A percentile compares a stretch with the other conserved stretches of the same genome.
Conservation (phyloP, 768 basidiomycete species). For the Coprinellus micaceus region DNA sequence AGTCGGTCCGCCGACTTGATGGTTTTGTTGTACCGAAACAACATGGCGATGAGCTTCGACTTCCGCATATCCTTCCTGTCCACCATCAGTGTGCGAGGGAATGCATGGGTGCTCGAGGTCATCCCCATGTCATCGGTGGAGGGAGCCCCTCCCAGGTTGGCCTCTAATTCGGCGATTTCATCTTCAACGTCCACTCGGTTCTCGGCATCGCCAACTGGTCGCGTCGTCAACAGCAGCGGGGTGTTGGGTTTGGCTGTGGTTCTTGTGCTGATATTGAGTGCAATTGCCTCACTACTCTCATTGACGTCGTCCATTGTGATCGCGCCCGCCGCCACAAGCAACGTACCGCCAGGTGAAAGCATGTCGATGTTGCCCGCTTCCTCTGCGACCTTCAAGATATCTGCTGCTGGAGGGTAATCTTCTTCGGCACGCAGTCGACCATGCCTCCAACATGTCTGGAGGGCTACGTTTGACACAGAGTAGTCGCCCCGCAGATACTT, state of each 20-base stretch:
- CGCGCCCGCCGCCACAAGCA: neutral
- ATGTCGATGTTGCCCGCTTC: neutral
- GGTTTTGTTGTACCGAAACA: neutral
- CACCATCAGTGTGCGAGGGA: neutral
- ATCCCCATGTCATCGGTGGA: neutral
- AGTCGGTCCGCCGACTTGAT: neutral
- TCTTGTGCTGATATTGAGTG: neutral
- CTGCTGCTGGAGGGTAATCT: neutral
- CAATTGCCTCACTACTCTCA: neutral
- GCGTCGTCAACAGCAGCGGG: neutral
- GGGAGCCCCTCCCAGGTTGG: too few species aligned
- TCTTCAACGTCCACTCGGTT: neutral
- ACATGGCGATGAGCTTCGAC: neutral
- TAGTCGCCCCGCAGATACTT: slow-evolving; percentile 22
- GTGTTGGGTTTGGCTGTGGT: neutral
- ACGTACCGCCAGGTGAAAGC: neutral
- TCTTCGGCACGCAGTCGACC: slow-evolving; percentile 9
- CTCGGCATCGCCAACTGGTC: neutral
- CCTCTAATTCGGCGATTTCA: neutral
- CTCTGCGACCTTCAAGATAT: neutral
- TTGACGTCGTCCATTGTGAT: neutral
- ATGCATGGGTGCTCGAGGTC: neutral
- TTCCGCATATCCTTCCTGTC: neutral
- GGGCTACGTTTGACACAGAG: slow-evolving; percentile 18
- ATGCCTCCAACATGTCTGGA: slow-evolving; percentile 28